A percentile compares a stretch with the other conserved stretches of the same genome.
These are phyloP conservation scores for Melianthus villosus DNA, from an alignment of 441 rosid genomes.

Conservation along the genomic window DNA sequence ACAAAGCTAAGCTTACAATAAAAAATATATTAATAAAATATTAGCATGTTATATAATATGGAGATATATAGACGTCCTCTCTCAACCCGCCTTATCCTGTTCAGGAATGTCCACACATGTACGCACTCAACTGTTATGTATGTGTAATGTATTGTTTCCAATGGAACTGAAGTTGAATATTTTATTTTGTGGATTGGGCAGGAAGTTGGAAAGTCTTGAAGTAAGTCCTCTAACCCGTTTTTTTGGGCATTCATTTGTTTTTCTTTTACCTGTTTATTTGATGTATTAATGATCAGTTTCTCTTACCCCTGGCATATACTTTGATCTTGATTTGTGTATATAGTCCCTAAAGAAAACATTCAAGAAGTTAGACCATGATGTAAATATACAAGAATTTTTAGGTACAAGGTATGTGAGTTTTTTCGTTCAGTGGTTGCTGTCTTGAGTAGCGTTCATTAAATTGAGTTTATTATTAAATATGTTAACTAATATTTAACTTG, in stretches of 20 bases:
- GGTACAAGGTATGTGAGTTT: conserved; percentile 35
- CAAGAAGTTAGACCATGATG: conserved; percentile 64
- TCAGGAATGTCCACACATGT: no score
- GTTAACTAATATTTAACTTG: neutral
- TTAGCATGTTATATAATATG: no score
- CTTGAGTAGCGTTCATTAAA: neutral
- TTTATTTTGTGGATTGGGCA: no score
- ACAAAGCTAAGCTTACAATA: no score
- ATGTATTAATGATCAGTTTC: neutral
- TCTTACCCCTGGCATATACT: conserved; percentile 2
- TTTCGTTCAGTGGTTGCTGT: neutral
- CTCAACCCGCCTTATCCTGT: no score
- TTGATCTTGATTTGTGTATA: conserved; percentile 27
- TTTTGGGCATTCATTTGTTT: no score
- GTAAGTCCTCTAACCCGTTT: conserved; percentile 37
- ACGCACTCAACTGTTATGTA: no score
- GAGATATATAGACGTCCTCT: no score
- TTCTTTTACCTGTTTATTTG: neutral
- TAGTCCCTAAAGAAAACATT: conserved; percentile 67
- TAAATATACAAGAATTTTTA: conserved; percentile 54
- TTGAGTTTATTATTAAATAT: neutral
- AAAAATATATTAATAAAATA: no score
- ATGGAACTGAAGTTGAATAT: no score
- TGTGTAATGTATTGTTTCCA: no score
- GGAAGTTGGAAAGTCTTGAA: conserved; percentile 74